Evolutionary conservation across 352 stramenopile genomes (phyloP).

Genomic region (Phytophthora tentaculata): DNA sequence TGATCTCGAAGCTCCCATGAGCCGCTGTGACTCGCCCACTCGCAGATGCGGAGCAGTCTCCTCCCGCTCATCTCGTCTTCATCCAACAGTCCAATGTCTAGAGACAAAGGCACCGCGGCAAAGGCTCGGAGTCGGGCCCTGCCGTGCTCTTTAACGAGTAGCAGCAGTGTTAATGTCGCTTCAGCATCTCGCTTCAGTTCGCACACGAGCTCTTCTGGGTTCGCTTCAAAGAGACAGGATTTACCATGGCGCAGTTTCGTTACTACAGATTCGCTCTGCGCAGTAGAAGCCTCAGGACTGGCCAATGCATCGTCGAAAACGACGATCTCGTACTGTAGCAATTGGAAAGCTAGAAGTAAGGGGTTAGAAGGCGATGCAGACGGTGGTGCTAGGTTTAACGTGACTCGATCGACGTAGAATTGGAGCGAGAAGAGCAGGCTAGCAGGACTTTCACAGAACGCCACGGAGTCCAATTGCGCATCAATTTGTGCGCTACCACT

Average conservation of each 20-base stretch:
- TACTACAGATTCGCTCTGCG: not conserved
- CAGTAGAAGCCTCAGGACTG: not conserved
- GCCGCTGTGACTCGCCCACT: slow-evolving; percentile 48
- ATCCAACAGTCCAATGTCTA: slow-evolving; percentile 33
- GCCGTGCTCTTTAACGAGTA: slow-evolving; percentile 44
- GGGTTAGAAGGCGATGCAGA: not conserved
- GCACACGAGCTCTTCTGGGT: slow-evolving; percentile 25
- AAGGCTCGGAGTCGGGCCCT: slow-evolving; percentile 45
- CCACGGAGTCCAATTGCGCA: slow-evolving; percentile 9
- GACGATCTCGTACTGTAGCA: slow-evolving; percentile 62
- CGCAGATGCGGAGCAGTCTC: slow-evolving; percentile 39
- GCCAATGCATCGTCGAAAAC: slow-evolving; percentile 37
- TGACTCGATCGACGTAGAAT: slow-evolving; percentile 39
- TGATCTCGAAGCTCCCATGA: slow-evolving; percentile 48
- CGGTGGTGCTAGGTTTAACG: not conserved
- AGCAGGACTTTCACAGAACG: slow-evolving; percentile 1
- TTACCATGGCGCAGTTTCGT: slow-evolving; percentile 44
- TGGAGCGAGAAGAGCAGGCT: slow-evolving; percentile 54
- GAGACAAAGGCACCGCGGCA: slow-evolving; percentile 35
- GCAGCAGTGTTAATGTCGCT: slow-evolving; percentile 38
- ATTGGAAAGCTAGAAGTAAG: slow-evolving; percentile 51
- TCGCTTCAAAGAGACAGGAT: slow-evolving; percentile 58
- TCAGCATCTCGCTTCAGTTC: slow-evolving; percentile 38
- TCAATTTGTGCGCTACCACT: not conserved
- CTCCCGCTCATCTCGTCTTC: slow-evolving; percentile 5